A percentile compares a stretch with the other conserved stretches of the same genome.
These are phyloP conservation scores for Acrodontium crateriforme DNA, from an alignment of 2,329 filamentous ascomycete genomes.

Conservation along the genomic window DNA sequence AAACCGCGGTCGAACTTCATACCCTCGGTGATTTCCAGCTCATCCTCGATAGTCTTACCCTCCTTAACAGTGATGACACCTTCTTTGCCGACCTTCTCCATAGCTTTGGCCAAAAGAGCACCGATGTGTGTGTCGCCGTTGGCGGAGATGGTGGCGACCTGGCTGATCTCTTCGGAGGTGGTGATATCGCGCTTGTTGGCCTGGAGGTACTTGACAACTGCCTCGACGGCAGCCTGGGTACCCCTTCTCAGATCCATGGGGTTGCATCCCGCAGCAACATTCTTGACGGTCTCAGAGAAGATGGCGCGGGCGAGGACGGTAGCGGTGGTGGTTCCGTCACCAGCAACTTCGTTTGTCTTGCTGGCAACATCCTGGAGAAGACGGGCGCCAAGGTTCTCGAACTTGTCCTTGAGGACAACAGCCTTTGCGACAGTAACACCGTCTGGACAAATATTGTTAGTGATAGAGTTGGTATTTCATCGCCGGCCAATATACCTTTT, in stretches of 20 bases:
- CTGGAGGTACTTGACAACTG: slow-evolving; percentile 86
- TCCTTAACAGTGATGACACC: slow-evolving; percentile 99
- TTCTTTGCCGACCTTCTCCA: slow-evolving; percentile 99
- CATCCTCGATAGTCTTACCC: slow-evolving; percentile 94
- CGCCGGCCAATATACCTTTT: slow-evolving; percentile 62
- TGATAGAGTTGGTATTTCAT: no score
- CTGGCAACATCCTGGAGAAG: slow-evolving; percentile 95
- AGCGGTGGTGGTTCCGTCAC: slow-evolving; percentile 96
- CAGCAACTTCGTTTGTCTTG: slow-evolving; percentile 98
- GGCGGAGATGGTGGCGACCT: slow-evolving; percentile 95
- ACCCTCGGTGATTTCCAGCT: slow-evolving; percentile 97
- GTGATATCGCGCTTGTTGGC: slow-evolving; percentile 97
- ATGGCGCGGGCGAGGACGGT: slow-evolving; percentile 95
- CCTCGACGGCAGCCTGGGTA: slow-evolving; percentile 90
- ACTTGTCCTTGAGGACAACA: slow-evolving; percentile 92
- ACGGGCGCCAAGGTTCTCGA: slow-evolving; percentile 96
- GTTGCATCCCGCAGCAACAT: slow-evolving; percentile 98
- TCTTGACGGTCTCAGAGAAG: slow-evolving; percentile 99
- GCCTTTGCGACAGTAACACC: slow-evolving; percentile 52
- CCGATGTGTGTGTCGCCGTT: slow-evolving; percentile 95
- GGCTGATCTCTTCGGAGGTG: slow-evolving; percentile 89
- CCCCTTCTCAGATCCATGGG: slow-evolving; percentile 97
- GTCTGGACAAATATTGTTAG: slow-evolving; percentile 21
- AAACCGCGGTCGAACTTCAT: slow-evolving; percentile 99
- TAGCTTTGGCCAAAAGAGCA: slow-evolving; percentile 89